Evolutionary conservation across 768 basidiomycete genomes (phyloP).

Genomic region (Rubroboletus pulcherrimus): DNA sequence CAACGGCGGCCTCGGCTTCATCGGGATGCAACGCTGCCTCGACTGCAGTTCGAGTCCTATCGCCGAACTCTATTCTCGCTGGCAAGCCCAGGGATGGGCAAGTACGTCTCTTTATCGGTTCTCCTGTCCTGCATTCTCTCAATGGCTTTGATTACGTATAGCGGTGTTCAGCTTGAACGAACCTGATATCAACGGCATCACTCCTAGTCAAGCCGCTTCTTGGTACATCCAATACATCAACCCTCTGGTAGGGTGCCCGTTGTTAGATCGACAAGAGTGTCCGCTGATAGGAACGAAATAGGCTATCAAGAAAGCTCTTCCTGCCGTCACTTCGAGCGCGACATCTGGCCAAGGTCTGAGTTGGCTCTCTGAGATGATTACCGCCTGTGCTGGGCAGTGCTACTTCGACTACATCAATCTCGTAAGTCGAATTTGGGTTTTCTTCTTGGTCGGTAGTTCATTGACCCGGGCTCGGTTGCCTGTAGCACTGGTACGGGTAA

Average conservation of each 20-base stretch:
- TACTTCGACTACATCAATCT: conserved; percentile 36
- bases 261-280: not conserved
- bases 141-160: not conserved
- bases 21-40: conserved; percentile 38
- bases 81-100: conserved; percentile 29
- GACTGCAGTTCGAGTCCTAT: conserved; percentile 38
- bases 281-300: conserved; percentile 5
- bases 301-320: conserved; percentile 38
- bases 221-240: conserved; percentile 38
- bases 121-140: not conserved
- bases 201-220: conserved; percentile 29
- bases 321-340: conserved; percentile 34
- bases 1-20: conserved; percentile 35
- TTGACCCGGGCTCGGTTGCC: not conserved
- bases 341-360: conserved; percentile 31
- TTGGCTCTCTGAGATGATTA: conserved; percentile 35
- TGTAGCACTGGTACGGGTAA: conserved; percentile 31
- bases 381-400: conserved; percentile 34
- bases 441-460: not conserved
- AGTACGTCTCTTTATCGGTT: conserved; percentile 19
- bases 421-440: conserved; percentile 12
- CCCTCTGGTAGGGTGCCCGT: conserved; percentile 28
- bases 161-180: conserved; percentile 37
- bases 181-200: conserved; percentile 32
- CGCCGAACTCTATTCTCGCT: conserved; percentile 29